phyloP scores from a whole-genome alignment of 148 eudicot genomes.

The Rhododendron griersonianum region DNA sequence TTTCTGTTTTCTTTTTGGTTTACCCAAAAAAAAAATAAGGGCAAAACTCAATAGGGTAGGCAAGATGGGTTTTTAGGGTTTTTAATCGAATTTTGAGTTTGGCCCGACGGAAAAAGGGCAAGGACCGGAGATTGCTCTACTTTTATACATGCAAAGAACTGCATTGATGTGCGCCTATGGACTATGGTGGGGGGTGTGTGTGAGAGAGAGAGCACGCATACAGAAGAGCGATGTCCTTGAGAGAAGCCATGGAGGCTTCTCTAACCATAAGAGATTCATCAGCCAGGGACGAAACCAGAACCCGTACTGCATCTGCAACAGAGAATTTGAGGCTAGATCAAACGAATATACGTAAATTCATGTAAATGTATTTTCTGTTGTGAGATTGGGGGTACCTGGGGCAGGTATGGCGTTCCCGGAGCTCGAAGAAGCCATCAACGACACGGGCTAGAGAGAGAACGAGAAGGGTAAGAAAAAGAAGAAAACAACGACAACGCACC shows the following conservation, averaged over 20 bases:
- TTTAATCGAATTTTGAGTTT: not conserved
- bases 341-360: not conserved
- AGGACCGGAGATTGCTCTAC: not conserved
- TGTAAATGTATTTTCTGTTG: not conserved
- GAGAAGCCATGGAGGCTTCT: constrained; percentile 83
- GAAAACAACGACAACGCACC: not conserved
- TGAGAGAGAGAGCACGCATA: constrained; percentile 11
- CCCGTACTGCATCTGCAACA: constrained; percentile 80
- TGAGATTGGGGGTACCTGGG: constrained; percentile 34
- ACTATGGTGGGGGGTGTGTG: not conserved
- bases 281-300: constrained; percentile 63
- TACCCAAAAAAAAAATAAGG: not conserved
- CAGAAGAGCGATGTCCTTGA: constrained; percentile 70
- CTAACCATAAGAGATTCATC: constrained; percentile 82
- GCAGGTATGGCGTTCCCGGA: constrained; percentile 68
- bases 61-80: not conserved
- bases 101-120: not conserved
- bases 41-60: not conserved
- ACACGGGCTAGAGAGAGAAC: constrained; percentile 4
- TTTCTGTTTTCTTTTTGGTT: no score
- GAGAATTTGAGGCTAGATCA: not conserved
- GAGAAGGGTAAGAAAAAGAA: not conserved
- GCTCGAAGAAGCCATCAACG: constrained; percentile 53
- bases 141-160: no score
- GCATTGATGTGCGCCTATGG: not conserved